Conservation (phyloP, 1,284 basidiomycete genomes). For the Irpex sp. region DNA sequence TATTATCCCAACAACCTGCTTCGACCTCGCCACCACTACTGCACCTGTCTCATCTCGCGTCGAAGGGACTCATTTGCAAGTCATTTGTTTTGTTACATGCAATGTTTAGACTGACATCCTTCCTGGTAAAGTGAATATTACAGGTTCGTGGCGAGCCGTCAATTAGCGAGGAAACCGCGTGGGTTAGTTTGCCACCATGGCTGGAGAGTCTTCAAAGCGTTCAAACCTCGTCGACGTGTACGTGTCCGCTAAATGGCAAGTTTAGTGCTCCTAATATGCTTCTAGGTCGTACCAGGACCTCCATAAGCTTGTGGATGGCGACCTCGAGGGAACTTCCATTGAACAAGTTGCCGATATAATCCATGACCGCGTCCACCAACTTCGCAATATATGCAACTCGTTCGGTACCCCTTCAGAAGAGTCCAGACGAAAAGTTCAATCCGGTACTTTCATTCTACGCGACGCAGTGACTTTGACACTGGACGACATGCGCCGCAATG, state of each 20-base stretch:
- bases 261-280: neutral
- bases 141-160: neutral
- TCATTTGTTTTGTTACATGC: too few species aligned
- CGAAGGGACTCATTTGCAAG: too few species aligned
- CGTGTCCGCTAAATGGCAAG: conserved; percentile 18
- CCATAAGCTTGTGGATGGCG: conserved; percentile 55
- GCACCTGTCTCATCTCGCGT: neutral
- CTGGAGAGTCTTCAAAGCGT: conserved; percentile 40
- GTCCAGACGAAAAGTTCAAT: conserved; percentile 64
- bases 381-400: conserved; percentile 52
- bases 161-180: neutral
- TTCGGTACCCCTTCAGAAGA: conserved; percentile 66
- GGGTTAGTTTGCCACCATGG: conserved; percentile 27
- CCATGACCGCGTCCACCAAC: conserved; percentile 49
- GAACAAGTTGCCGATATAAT: conserved; percentile 59
- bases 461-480: conserved; percentile 62
- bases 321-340: conserved; percentile 49
- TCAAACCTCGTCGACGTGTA: conserved; percentile 58
- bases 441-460: conserved; percentile 57
- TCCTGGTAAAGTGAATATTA: neutral
- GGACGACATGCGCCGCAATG: conserved; percentile 66
- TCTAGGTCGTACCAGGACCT: conserved; percentile 64
- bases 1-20: neutral
- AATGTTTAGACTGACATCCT: neutral
- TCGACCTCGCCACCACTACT: neutral